Percentiles rank a stretch among this genome's conserved stretches.
phyloP scores from a whole-genome alignment of 2,329 filamentous ascomycete species.

The Aspergillus brasiliensis region DNA sequence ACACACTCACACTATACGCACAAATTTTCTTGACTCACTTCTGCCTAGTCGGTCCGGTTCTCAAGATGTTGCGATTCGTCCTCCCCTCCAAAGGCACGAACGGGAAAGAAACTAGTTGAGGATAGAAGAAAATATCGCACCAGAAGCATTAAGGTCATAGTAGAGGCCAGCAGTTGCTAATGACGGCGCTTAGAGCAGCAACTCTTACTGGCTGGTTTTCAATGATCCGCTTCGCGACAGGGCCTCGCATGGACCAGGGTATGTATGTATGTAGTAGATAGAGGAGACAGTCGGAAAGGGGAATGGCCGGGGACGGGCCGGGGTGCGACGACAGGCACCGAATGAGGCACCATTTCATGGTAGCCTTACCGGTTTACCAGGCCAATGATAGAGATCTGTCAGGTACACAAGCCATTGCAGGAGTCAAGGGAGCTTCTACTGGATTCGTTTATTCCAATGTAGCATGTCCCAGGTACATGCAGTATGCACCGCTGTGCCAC shows the following conservation, averaged over 20 bases:
- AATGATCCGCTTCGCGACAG: constrained; percentile 5
- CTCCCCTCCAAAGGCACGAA: neutral
- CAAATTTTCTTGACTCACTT: neutral
- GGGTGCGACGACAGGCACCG: constrained; percentile 5
- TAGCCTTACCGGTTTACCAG: constrained; percentile 19
- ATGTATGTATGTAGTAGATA: neutral
- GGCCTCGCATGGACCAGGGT: constrained; percentile 8
- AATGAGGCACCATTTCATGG: constrained; percentile 8
- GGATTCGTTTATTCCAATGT: constrained; percentile 10
- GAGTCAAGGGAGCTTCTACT: constrained; percentile 8
- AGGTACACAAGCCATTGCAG: constrained; percentile 22
- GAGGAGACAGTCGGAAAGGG: neutral
- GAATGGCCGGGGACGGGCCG: neutral
- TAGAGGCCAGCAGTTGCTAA: neutral
- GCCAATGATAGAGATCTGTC: constrained; percentile 22
- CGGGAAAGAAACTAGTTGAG: neutral
- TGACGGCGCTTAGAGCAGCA: neutral
- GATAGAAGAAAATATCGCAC: neutral
- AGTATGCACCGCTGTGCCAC: neutral
- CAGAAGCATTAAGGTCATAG: neutral
- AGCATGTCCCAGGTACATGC: constrained; percentile 4
- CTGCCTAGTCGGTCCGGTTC: neutral
- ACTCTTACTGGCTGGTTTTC: neutral
- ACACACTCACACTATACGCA: neutral
- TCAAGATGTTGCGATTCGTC: neutral